Percentiles rank a stretch among this genome's conserved stretches.
phyloP scores from a whole-genome alignment of 768 basidiomycete species.

The Naematelia encephala region DNA sequence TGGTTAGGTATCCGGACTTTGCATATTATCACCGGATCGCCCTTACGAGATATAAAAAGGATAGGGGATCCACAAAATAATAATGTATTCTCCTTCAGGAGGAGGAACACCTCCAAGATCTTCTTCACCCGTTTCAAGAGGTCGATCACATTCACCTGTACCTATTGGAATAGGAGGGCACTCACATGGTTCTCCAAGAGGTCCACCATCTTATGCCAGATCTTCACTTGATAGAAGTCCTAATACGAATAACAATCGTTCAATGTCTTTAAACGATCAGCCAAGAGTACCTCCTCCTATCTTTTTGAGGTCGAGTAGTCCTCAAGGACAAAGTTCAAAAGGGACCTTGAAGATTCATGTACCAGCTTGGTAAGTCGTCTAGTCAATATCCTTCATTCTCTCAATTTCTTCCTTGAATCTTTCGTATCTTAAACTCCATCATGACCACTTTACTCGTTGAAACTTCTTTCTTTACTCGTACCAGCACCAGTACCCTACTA shows the following conservation, averaged over 20 bases:
- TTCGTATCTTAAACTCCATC: too few species aligned
- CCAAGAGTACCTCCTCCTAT: slow-evolving; percentile 33
- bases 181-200: not conserved
- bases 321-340: slow-evolving; percentile 16
- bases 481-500: too few species aligned
- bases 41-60: too few species aligned
- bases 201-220: slow-evolving; percentile 19
- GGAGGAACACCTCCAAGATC: not conserved
- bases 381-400: not conserved
- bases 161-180: not conserved
- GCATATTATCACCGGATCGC: too few species aligned
- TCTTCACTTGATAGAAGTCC: slow-evolving; percentile 28
- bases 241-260: slow-evolving; percentile 11
- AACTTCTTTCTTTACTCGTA: too few species aligned
- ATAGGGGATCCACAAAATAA: too few species aligned
- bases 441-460: too few species aligned
- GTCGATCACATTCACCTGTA: not conserved
- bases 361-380: slow-evolving; percentile 27
- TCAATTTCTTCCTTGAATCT: too few species aligned
- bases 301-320: slow-evolving; percentile 25
- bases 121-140: not conserved
- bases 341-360: slow-evolving; percentile 35
- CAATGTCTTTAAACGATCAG: slow-evolving; percentile 19
- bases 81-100: not conserved
- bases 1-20: too few species aligned